phyloP scores from a whole-genome alignment of 192 early-diverging fungal species.

The Entomortierella lignicola region DNA sequence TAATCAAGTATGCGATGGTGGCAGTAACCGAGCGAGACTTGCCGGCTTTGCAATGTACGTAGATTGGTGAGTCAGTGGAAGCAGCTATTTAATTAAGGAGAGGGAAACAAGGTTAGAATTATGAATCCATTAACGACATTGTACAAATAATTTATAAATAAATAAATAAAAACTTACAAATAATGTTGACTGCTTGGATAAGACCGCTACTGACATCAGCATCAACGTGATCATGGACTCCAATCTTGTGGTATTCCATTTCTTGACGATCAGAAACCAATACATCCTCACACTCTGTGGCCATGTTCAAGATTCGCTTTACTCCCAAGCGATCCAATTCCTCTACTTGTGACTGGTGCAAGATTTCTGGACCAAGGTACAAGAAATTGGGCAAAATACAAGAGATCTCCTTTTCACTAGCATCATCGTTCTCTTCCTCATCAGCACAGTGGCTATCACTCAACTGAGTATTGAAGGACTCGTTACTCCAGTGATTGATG shows the following conservation, averaged over 20 bases:
- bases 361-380: constrained; percentile 74
- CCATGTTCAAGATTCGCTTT: constrained; percentile 85
- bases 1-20: constrained; percentile 77
- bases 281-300: constrained; percentile 71
- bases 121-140: too few relatives aligned
- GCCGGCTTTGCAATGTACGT: constrained; percentile 86
- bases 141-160: not conserved
- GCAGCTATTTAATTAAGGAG: constrained; percentile 4
- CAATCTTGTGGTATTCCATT: constrained; percentile 62
- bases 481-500: not conserved
- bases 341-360: constrained; percentile 64
- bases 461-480: not conserved
- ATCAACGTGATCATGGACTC: constrained; percentile 71
- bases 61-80: constrained; percentile 59
- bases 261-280: constrained; percentile 52
- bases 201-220: constrained; percentile 72
- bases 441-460: constrained; percentile 2
- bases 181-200: constrained; percentile 71
- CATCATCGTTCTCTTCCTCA: constrained; percentile 11
- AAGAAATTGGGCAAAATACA: constrained; percentile 70
- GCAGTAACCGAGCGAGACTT: constrained; percentile 80
- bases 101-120: too few relatives aligned
- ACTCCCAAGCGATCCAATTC: constrained; percentile 66
- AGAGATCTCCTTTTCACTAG: constrained; percentile 59
- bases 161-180: constrained; percentile 62